Conservation (phyloP, 805 yeast genomes). For the Wickerhamiella sergipiensis region DNA sequence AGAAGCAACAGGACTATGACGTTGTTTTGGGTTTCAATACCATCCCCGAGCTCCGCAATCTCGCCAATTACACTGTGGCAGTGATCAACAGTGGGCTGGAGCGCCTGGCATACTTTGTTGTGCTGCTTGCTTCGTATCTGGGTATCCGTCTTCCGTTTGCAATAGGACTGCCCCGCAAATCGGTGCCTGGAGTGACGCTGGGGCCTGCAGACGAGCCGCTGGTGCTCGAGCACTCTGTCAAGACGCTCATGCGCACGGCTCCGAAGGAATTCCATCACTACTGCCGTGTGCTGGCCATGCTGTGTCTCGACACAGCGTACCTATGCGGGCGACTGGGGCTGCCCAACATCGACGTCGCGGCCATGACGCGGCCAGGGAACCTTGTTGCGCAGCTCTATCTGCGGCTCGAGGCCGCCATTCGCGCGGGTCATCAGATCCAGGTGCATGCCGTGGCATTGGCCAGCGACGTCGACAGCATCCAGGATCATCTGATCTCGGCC, state of each 20-base stretch:
- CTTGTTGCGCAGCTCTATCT: slow-evolving; percentile 22
- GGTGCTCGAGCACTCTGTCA: slow-evolving; percentile 15
- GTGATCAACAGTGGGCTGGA: slow-evolving; percentile 23
- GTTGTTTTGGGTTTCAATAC: slow-evolving; percentile 21
- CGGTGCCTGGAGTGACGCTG: slow-evolving; percentile 16
- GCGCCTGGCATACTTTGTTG: slow-evolving; percentile 20
- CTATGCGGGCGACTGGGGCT: slow-evolving; percentile 20
- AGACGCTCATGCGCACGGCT: slow-evolving; percentile 18
- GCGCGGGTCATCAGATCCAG: slow-evolving; percentile 14
- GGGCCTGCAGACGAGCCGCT: slow-evolving; percentile 9
- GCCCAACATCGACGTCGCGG: slow-evolving; percentile 13
- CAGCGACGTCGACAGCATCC: slow-evolving; percentile 16
- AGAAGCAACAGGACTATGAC: slow-evolving; percentile 16
- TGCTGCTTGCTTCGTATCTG: slow-evolving; percentile 22
- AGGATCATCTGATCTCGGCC: slow-evolving; percentile 16
- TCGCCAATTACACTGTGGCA: slow-evolving; percentile 20
- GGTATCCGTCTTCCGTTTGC: slow-evolving; percentile 22
- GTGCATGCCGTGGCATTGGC: slow-evolving; percentile 11
- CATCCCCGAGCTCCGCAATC: slow-evolving; percentile 21
- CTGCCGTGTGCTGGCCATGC: slow-evolving; percentile 24
- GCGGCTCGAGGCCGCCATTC: slow-evolving; percentile 14
- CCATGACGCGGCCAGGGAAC: slow-evolving; percentile 17
- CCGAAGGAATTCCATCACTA: slow-evolving; percentile 21
- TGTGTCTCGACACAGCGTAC: slow-evolving; percentile 19
- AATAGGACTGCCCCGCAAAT: slow-evolving; percentile 19